phyloP scores from a whole-genome alignment of 305 asterid genomes.

The Solanum hybrid region DNA sequence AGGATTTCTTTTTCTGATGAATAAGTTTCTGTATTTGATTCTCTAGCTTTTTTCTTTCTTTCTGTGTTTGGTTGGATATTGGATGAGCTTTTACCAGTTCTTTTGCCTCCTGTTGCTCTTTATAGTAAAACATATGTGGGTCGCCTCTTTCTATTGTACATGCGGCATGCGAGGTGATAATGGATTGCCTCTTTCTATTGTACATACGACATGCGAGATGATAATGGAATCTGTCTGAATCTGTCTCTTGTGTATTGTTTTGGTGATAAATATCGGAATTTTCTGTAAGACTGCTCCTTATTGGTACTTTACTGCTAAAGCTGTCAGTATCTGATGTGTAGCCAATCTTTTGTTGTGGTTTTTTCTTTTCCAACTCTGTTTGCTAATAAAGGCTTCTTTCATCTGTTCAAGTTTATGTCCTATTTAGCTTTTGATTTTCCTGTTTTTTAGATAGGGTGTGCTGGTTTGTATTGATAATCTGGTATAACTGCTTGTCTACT shows the following conservation, averaged over 20 bases:
- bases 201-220: too few relatives aligned
- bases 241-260: neutral
- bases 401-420: neutral
- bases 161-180: too few relatives aligned
- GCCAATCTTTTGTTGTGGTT: neutral
- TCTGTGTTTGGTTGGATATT: neutral
- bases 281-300: neutral
- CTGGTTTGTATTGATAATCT: neutral
- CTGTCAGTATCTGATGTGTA: neutral
- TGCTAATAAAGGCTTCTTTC: neutral
- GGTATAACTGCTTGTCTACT: neutral
- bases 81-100: neutral
- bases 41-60: neutral
- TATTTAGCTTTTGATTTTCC: neutral
- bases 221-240: too few relatives aligned
- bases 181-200: neutral
- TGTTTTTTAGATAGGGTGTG: neutral
- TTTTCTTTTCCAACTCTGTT: neutral
- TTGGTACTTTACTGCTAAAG: neutral
- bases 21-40: neutral
- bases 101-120: neutral
- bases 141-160: neutral
- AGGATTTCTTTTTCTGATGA: neutral
- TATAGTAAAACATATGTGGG: neutral
- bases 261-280: neutral